Percentiles rank a stretch among this genome's conserved stretches.
Evolutionary conservation across 2,329 filamentous ascomycete genomes (phyloP).

Genomic region (Cryphonectria japonica): DNA sequence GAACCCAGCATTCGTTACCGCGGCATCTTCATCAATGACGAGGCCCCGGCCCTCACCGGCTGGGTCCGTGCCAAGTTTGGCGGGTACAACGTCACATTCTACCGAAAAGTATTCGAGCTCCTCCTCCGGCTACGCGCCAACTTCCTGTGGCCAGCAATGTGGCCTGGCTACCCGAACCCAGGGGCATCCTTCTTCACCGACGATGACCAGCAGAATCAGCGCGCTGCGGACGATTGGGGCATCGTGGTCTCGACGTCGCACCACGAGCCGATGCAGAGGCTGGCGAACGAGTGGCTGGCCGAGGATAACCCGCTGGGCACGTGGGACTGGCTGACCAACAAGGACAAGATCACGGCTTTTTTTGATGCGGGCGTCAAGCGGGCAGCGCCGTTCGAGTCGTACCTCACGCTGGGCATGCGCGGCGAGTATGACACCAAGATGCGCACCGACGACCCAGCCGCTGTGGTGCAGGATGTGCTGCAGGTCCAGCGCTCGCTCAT

Average conservation of each 20-base stretch:
- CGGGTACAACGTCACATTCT: conserved; percentile 55
- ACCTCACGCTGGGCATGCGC: conserved; percentile 63
- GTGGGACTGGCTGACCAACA: conserved; percentile 65
- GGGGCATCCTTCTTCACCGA: conserved; percentile 65
- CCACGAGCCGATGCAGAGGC: conserved; percentile 67
- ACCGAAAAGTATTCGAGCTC: conserved; percentile 65
- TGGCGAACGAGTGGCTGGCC: conserved; percentile 53
- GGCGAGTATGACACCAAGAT: conserved; percentile 61
- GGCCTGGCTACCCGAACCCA: conserved; percentile 53
- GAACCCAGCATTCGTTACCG: conserved; percentile 63
- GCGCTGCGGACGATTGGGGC: conserved; percentile 64
- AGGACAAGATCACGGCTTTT: conserved; percentile 57
- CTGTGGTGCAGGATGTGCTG: conserved; percentile 57
- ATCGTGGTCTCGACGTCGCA: conserved; percentile 68
- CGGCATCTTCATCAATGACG: conserved; percentile 67
- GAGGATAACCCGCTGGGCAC: conserved; percentile 47
- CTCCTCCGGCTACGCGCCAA: conserved; percentile 64
- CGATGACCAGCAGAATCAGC: conserved; percentile 57
- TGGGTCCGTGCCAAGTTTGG: conserved; percentile 27
- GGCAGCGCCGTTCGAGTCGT: conserved; percentile 59
- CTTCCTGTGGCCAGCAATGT: conserved; percentile 71
- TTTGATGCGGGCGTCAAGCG: conserved; percentile 60
- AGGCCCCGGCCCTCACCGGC: conserved; percentile 55
- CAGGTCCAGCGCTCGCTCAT: conserved; percentile 58
- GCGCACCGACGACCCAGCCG: conserved; percentile 53